Percentiles rank a stretch among this genome's conserved stretches.
phyloP scores from a whole-genome alignment of 1,284 basidiomycete genomes.

The Apiotrichum gracile region DNA sequence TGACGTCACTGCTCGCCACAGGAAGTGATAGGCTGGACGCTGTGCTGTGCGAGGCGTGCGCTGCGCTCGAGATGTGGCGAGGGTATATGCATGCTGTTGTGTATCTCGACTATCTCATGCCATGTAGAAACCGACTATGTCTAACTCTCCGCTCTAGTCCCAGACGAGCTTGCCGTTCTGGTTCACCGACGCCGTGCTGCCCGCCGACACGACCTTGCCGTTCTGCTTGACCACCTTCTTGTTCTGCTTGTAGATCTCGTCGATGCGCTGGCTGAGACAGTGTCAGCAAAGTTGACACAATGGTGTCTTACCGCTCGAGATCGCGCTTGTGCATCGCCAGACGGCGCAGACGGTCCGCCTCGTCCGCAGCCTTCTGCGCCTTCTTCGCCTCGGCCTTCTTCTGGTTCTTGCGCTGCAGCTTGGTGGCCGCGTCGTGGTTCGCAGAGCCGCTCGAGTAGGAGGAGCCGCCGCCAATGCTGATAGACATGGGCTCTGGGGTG shows the following conservation, averaged over 20 bases:
- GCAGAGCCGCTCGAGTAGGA: neutral
- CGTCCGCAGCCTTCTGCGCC: constrained; percentile 33
- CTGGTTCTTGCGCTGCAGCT: constrained; percentile 40
- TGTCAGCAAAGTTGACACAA: neutral
- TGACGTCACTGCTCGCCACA: too few species aligned
- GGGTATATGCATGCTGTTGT: too few species aligned
- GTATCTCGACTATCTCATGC: neutral
- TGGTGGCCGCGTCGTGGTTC: constrained; percentile 17
- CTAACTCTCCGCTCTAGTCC: constrained; percentile 22
- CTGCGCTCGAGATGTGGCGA: too few species aligned
- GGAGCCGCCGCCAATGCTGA: constrained; percentile 15
- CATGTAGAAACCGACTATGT: too few species aligned
- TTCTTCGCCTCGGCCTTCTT: constrained; percentile 44
- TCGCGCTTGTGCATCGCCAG: constrained; percentile 36
- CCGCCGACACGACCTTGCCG: constrained; percentile 18
- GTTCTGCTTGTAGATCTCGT: constrained; percentile 34
- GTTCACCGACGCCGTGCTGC: constrained; percentile 23
- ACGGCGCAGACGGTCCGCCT: constrained; percentile 33
- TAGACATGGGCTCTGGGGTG: constrained; percentile 29
- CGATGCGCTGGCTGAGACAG: constrained; percentile 18
- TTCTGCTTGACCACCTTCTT: constrained; percentile 23
- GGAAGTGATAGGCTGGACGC: too few species aligned
- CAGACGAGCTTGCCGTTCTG: constrained; percentile 39
- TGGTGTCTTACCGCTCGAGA: constrained; percentile 31
- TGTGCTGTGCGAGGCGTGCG: too few species aligned